These are phyloP conservation scores for Saitozyma podzolica DNA, from an alignment of 768 basidiomycete genomes.

Conservation along the genomic window DNA sequence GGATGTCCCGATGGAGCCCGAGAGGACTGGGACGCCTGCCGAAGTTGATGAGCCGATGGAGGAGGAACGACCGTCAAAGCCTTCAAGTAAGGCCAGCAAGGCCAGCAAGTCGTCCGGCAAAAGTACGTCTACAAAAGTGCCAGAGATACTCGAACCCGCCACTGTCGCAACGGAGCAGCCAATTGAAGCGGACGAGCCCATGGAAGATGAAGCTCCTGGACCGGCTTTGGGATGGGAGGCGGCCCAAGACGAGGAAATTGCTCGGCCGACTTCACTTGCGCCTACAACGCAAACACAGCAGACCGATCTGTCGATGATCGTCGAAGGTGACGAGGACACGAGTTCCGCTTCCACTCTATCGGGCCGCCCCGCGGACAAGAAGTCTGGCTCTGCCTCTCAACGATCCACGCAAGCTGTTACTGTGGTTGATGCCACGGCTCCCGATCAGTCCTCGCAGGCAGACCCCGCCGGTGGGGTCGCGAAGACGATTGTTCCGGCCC, in stretches of 20 bases:
- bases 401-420: too few relatives aligned
- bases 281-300: neutral
- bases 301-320: slow-evolving; percentile 24
- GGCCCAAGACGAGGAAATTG: neutral
- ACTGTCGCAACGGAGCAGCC: too few relatives aligned
- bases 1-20: neutral
- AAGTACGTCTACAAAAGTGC: too few relatives aligned
- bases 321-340: slow-evolving; percentile 15
- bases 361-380: neutral
- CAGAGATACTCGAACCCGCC: too few relatives aligned
- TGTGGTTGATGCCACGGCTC: neutral
- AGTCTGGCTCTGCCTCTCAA: too few relatives aligned
- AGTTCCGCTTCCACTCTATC: slow-evolving; percentile 2
- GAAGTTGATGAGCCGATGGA: neutral
- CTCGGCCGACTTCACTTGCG: neutral
- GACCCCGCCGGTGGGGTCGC: neutral
- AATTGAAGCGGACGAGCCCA: neutral
- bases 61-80: neutral
- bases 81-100: too few relatives aligned
- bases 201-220: neutral
- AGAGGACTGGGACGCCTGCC: neutral
- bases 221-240: neutral
- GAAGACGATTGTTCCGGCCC: neutral
- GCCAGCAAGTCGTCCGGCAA: too few relatives aligned
- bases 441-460: neutral